Evolutionary conservation across 1,284 basidiomycete genomes (phyloP).

Genomic region (Hymenochaete sp.): DNA sequence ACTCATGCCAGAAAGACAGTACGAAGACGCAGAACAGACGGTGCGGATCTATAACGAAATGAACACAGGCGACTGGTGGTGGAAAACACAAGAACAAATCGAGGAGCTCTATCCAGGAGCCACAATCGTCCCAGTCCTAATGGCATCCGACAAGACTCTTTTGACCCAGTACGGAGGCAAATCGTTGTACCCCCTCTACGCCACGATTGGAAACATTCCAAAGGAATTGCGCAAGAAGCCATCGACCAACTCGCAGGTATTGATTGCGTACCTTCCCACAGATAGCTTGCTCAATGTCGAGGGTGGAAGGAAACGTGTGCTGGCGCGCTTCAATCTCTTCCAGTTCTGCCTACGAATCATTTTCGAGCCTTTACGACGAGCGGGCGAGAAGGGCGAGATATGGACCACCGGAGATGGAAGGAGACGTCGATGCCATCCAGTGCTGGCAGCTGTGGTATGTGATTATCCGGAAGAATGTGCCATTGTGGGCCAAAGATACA

Average conservation of each 20-base stretch:
- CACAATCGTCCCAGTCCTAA: too few species aligned
- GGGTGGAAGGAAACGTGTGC: neutral
- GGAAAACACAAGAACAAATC: too few species aligned
- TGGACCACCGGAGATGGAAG: constrained; percentile 20
- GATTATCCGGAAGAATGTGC: constrained; percentile 25
- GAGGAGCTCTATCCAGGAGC: too few species aligned
- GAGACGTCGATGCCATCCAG: constrained; percentile 17
- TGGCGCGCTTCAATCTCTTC: constrained; percentile 16
- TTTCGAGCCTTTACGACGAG: constrained; percentile 16
- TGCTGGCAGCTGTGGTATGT: constrained; percentile 21
- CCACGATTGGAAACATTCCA: constrained; percentile 25
- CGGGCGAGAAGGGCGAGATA: constrained; percentile 18
- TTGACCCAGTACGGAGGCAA: constrained; percentile 22
- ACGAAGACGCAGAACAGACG: too few species aligned
- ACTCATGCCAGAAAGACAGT: too few species aligned
- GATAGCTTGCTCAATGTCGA: constrained; percentile 13
- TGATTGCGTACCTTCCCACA: constrained; percentile 22
- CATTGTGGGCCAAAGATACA: constrained; percentile 50
- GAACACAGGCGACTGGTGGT: too few species aligned
- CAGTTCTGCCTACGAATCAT: constrained; percentile 22
- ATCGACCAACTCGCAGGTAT: constrained; percentile 19
- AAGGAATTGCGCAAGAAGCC: constrained; percentile 19
- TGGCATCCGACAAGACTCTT: too few species aligned
- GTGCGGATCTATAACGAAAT: too few species aligned
- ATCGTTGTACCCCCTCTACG: constrained; percentile 23